phyloP scores from a whole-genome alignment of 2,329 filamentous ascomycete species.

The Alternaria burnsii region DNA sequence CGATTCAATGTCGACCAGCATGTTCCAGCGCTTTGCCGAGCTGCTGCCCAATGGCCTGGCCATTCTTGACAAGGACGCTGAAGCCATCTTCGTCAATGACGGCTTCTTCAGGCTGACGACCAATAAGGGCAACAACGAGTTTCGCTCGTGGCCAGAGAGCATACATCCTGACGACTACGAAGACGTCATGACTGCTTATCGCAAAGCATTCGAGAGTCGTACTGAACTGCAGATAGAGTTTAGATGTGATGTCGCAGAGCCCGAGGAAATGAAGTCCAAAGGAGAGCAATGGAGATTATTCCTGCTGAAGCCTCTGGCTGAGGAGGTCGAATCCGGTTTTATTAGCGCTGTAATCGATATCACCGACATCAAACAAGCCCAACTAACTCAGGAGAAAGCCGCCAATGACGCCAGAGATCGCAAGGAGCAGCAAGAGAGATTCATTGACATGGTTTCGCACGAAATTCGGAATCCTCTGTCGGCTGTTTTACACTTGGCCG shows the following conservation, averaged over 20 bases:
- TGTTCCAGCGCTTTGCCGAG: constrained; percentile 57
- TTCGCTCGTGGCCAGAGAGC: constrained; percentile 57
- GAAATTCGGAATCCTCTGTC: constrained; percentile 52
- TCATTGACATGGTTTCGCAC: constrained; percentile 58
- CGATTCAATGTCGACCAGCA: constrained; percentile 51
- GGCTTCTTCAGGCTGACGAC: constrained; percentile 58
- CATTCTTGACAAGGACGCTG: constrained; percentile 55
- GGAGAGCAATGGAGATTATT: constrained; percentile 54
- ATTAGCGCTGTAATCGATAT: constrained; percentile 59
- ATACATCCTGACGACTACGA: constrained; percentile 57
- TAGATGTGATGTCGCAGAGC: constrained; percentile 48
- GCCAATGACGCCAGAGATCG: constrained; percentile 55
- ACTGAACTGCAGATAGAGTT: constrained; percentile 55
- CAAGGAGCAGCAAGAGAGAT: constrained; percentile 57
- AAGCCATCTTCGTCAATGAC: constrained; percentile 58
- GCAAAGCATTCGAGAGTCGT: constrained; percentile 51
- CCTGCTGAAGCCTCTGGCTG: constrained; percentile 53
- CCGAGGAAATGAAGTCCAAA: constrained; percentile 21
- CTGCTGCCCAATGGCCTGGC: constrained; percentile 57
- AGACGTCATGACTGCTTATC: constrained; percentile 55
- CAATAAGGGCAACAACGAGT: constrained; percentile 50
- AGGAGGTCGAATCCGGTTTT: constrained; percentile 55
- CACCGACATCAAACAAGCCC: constrained; percentile 56
- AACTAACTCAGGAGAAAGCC: constrained; percentile 53
- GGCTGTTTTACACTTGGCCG: constrained; percentile 54